Evolutionary conservation across 1,284 basidiomycete genomes (phyloP).

Genomic region (Trichosporon sp.): DNA sequence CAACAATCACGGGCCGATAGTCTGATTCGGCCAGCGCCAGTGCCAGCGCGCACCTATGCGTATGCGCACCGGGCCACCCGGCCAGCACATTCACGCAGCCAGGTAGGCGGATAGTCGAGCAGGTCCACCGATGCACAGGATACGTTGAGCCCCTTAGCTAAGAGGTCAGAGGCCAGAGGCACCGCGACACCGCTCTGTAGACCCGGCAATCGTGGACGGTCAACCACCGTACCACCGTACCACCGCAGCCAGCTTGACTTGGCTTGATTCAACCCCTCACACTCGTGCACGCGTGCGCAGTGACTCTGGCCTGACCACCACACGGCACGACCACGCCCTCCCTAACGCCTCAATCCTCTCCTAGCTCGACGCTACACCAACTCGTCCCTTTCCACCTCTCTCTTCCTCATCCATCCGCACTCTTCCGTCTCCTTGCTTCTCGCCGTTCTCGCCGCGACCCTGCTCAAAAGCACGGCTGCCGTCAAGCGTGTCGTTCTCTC

Average conservation of each 20-base stretch:
- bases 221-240: no score
- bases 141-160: background rate
- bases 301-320: background rate
- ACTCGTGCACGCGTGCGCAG: background rate
- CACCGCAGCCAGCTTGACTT: no score
- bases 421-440: background rate
- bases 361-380: background rate
- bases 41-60: background rate
- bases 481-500: background rate
- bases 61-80: background rate
- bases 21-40: background rate
- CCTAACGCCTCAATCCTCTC: background rate
- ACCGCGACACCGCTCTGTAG: background rate
- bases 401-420: background rate
- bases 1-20: background rate
- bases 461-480: background rate
- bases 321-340: background rate
- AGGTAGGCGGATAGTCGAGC: background rate
- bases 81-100: no score
- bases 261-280: background rate
- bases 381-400: background rate
- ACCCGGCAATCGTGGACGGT: background rate
- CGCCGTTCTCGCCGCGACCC: background rate
- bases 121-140: background rate
- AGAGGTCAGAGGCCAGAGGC: background rate